Base-by-base conservation (phyloP, 2,329 filamentous ascomycete genomes). In the Cytospora schulzeri region DNA sequence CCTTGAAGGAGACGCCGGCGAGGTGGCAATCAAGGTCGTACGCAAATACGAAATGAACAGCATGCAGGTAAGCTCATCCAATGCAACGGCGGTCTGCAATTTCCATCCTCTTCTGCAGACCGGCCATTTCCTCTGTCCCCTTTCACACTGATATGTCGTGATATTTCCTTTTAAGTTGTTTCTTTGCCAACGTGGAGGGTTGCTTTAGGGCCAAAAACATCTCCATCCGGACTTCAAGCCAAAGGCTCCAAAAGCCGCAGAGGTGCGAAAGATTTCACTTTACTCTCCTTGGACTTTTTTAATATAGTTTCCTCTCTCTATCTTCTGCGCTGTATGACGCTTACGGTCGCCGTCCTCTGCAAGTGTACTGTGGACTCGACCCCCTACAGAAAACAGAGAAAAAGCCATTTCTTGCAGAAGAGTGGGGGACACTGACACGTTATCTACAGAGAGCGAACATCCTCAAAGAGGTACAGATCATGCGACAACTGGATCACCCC, bases 21-120 rank as follows among this genome's bases (percentile, higher is more conserved):
- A 98, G 75, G 93, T 95, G 38, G 95, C 94, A 71, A 98, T 99
- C 84, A 99, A 99, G 79, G 95, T 99, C 59, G 95, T 99, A 69
- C 91, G 95, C 74, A 98, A 98, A 80, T 98, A 92, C 76, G 95
- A 99, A 80, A 97, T 99, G 92, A 98, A 97, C 80, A 93, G 89
- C 70, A 93, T 90, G 83, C 95, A 98, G 92, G 95, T 99, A 86
- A 86, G 93, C 90, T 73, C 64, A 55, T 59, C 28, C 62, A 51
- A 52, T 26, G 17, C 48, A 41, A 24, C 56, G 65, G 65, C 53
- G 63, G 63, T 62, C 41, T 38, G 17, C 53, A 28, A 26, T 56
- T 31, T 35, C 9, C n/a, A 14, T 48, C 28, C 35, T 63, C 54
- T 53, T 51, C 58, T 61, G 19, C 22, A 55, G 57, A 59, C 68